Percentiles rank a stretch among this genome's conserved stretches.
Evolutionary conservation across 495 filamentous ascomycete genomes (phyloP).

Genomic region (Usnea hakonensis): DNA sequence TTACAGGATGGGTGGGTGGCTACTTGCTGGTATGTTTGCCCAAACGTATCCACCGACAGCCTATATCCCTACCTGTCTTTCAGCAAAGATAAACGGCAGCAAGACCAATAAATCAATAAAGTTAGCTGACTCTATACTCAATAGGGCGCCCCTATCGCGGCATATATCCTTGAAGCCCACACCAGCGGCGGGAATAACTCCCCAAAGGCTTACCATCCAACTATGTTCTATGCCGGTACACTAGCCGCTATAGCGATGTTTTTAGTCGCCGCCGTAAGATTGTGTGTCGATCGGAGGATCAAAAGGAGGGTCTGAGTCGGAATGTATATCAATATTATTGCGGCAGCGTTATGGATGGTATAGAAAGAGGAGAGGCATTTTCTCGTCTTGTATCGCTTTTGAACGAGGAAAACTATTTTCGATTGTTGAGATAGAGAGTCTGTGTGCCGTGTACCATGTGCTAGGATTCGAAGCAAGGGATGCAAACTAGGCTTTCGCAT

Average conservation of each 20-base stretch:
- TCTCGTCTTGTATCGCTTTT: too few relatives aligned
- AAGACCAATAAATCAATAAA: too few relatives aligned
- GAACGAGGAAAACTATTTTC: too few relatives aligned
- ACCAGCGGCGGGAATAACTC: constrained; percentile 38
- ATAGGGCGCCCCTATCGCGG: constrained; percentile 49
- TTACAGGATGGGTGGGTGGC: constrained; percentile 52
- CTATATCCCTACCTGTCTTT: too few relatives aligned
- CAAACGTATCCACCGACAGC: not conserved
- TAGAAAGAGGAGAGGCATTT: too few relatives aligned
- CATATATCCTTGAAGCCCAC: constrained; percentile 46
- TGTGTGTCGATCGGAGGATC: constrained; percentile 25
- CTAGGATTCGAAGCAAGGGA: too few relatives aligned
- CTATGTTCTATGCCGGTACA: constrained; percentile 50
- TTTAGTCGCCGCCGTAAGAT: constrained; percentile 26
- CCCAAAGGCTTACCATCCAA: constrained; percentile 45
- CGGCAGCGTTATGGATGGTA: too few relatives aligned
- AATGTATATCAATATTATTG: too few relatives aligned
- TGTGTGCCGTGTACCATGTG: too few relatives aligned
- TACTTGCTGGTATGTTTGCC: constrained; percentile 37
- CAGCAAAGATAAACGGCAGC: too few relatives aligned
- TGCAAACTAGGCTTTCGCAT: too few relatives aligned
- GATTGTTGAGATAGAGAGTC: too few relatives aligned
- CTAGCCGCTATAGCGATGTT: constrained; percentile 30
- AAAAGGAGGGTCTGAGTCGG: constrained; percentile 31
- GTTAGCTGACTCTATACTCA: not conserved